A percentile compares a stretch with the other conserved stretches of the same genome.
These are phyloP conservation scores for Colletotrichum lentis DNA, from an alignment of 2,329 filamentous ascomycete genomes.

Conservation along the genomic window DNA sequence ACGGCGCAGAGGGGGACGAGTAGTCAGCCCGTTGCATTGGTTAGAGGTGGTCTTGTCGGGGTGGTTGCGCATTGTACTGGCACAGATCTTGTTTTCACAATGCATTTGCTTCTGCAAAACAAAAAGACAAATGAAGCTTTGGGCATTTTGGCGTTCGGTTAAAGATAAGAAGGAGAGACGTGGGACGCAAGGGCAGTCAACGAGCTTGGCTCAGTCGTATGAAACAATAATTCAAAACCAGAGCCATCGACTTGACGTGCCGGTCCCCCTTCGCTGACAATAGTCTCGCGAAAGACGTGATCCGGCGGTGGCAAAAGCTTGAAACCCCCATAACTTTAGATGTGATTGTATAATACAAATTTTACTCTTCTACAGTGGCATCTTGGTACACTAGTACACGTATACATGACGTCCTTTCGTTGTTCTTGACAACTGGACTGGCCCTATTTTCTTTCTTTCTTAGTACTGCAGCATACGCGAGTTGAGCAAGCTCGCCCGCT, in stretches of 20 bases:
- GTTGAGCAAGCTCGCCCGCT: constrained; percentile 67
- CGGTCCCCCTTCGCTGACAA: not conserved
- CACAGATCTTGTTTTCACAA: not conserved
- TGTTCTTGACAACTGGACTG: not conserved
- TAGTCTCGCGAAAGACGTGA: not conserved
- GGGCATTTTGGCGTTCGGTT: constrained; percentile 20
- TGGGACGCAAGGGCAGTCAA: not conserved
- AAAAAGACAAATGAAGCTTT: not conserved
- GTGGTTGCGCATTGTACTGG: constrained; percentile 16
- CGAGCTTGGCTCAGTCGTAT: not conserved
- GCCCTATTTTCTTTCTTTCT: not conserved
- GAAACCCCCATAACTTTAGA: constrained; percentile 17
- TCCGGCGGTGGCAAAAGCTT: not conserved
- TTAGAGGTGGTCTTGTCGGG: not conserved
- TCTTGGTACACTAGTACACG: constrained; percentile 32
- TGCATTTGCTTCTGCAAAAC: constrained; percentile 10
- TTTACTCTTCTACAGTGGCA: constrained; percentile 13
- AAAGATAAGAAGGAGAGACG: constrained; percentile 1
- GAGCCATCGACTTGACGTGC: not conserved
- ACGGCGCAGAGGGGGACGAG: constrained; percentile 34
- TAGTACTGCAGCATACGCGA: constrained; percentile 49
- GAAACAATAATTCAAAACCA: constrained; percentile 15
- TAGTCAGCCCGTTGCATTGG: not conserved
- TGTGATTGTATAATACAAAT: constrained; percentile 33
- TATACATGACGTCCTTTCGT: constrained; percentile 12